These are phyloP conservation scores for Xerocomus amazonicus DNA, from an alignment of 1,284 basidiomycete species.

Conservation along the genomic window DNA sequence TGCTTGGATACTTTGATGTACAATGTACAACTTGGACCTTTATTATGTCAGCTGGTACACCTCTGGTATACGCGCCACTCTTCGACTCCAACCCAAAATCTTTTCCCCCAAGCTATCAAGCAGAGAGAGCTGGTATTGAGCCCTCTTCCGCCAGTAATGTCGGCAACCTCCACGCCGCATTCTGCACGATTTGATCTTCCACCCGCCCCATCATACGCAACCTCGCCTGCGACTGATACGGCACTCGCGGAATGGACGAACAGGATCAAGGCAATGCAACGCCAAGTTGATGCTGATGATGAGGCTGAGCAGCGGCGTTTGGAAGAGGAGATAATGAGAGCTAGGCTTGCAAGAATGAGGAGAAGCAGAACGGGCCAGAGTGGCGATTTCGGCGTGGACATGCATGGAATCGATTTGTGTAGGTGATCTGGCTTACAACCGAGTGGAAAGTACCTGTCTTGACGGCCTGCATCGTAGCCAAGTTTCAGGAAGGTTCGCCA, in stretches of 20 bases:
- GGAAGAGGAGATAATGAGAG: slow-evolving; percentile 73
- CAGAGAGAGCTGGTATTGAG: not conserved
- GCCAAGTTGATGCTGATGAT: slow-evolving; percentile 74
- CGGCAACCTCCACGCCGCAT: slow-evolving; percentile 26
- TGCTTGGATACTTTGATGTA: too few relatives aligned
- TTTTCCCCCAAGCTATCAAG: not conserved
- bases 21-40: not conserved
- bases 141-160: slow-evolving; percentile 16
- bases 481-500: slow-evolving; percentile 18
- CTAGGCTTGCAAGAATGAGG: slow-evolving; percentile 61
- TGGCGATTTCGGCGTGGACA: slow-evolving; percentile 43
- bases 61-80: not conserved
- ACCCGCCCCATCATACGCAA: slow-evolving; percentile 24
- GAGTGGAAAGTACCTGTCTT: not conserved
- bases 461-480: slow-evolving; percentile 19
- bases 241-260: slow-evolving; percentile 76
- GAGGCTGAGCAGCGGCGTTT: slow-evolving; percentile 68
- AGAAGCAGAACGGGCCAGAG: slow-evolving; percentile 45
- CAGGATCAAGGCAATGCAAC: slow-evolving; percentile 72
- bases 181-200: slow-evolving; percentile 40
- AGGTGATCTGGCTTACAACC: slow-evolving; percentile 19
- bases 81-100: not conserved
- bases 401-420: slow-evolving; percentile 34
- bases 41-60: slow-evolving; percentile 24
- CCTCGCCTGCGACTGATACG: slow-evolving; percentile 43